Evolutionary conservation across 179 eudicot genomes (phyloP), one percentile per base, ranked within the genome.

Genomic region (Heliamphora pulchella): DNA sequence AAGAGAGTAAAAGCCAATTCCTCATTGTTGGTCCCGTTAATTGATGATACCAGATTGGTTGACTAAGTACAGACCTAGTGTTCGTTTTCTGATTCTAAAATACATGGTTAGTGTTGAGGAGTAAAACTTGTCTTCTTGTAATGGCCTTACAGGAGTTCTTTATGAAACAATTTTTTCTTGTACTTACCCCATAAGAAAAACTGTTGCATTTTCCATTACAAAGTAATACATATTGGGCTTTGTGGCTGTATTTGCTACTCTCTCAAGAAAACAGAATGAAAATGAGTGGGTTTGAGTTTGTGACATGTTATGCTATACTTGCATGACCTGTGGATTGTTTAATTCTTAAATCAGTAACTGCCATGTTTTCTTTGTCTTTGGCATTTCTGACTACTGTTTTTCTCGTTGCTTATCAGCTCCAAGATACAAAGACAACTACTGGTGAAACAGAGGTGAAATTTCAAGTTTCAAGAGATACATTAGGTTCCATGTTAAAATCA

Each of bases 361-460:
- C 3, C 44, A 13, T 77, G 54, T 48, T 64, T 22, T 20, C 18
- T 41, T 22, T 62, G 46, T 11, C 58, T 77, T 77, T 62, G 71
- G 17, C 57, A 63, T 64, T 48, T 14, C 68, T 72, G 31, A 57
- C 78, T 58, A 41, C 22, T 71, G 13, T 66, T 6, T 55, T 73
- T 54, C 6, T 53, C 54, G 31, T 78, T 76, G 78, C 79, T 53
- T 77, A 10, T 70, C 83, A 88, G 90, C 86, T 88, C 43, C 89
- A 88, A 81, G 89, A 83, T 78, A 73, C 83, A 31, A 80, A 81
- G 74, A 88, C 87, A 44, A 79, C 89, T 31, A 74, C 83, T 77
- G 86, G 89, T 65, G 89, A 85, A 85, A 73, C 91, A 54, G 91
- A 89, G 75, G 86, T 87, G 77, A 89, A 89, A 74, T 89, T 89